A percentile compares a stretch with the other conserved stretches of the same genome.
Evolutionary conservation across 2,329 filamentous ascomycete species (phyloP).

Genomic region (Talaromyces albobiverticillius): DNA sequence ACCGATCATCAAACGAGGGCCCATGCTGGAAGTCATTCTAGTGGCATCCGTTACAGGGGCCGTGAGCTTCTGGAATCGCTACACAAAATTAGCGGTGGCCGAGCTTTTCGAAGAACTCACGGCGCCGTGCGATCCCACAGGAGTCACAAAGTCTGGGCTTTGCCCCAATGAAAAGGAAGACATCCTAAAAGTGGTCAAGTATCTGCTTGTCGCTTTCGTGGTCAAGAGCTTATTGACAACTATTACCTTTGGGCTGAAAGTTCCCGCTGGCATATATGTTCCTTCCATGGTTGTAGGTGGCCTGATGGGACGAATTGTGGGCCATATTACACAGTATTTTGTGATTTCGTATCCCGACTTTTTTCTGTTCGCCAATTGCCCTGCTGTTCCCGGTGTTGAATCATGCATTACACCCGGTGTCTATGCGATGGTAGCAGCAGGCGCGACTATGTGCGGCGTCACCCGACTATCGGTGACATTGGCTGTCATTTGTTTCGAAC

Average conservation of each 20-base stretch:
- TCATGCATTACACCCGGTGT: constrained; percentile 95
- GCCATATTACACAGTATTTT: constrained; percentile 78
- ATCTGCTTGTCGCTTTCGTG: constrained; percentile 73
- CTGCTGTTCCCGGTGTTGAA: constrained; percentile 63
- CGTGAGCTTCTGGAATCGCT: constrained; percentile 87
- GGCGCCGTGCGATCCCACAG: constrained; percentile 71
- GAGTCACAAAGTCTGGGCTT: constrained; percentile 68
- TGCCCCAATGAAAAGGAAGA: constrained; percentile 69
- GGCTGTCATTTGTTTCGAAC: constrained; percentile 90
- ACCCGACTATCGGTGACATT: constrained; percentile 90
- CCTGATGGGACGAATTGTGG: constrained; percentile 81
- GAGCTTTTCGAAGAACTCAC: constrained; percentile 89
- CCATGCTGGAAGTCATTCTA: constrained; percentile 80
- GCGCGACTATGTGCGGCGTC: constrained; percentile 96
- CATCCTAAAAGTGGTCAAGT: constrained; percentile 73
- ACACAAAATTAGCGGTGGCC: constrained; percentile 84
- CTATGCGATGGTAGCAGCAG: constrained; percentile 90
- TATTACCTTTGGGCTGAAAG: constrained; percentile 93
- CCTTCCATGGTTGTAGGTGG: constrained; percentile 98
- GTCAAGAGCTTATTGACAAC: constrained; percentile 87
- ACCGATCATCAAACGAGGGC: constrained; percentile 73
- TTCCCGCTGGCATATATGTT: constrained; percentile 95
- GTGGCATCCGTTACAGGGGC: constrained; percentile 83
- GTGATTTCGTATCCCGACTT: constrained; percentile 71
- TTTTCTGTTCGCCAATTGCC: constrained; percentile 72